These are phyloP conservation scores for Candida frijolesensis DNA, from an alignment of 1,139 yeast species.

Conservation along the genomic window DNA sequence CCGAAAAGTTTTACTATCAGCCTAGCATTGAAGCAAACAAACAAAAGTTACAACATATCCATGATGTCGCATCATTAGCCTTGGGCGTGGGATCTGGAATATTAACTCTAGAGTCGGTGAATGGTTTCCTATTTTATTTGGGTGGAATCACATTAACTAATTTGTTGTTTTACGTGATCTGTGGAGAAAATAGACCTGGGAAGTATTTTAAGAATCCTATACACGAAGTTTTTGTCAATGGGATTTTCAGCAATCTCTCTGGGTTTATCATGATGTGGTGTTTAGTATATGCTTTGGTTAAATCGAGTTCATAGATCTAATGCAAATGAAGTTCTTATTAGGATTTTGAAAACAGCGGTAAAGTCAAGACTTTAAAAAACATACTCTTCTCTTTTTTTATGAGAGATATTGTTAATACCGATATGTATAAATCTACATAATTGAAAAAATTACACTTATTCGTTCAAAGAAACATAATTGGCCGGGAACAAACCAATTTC, in stretches of 20 bases:
- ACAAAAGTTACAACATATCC: conserved; percentile 51
- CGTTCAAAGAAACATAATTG: conserved; percentile 64
- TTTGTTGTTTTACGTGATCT: conserved; percentile 38
- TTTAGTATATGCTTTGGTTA: conserved; percentile 66
- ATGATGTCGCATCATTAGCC: conserved; percentile 66
- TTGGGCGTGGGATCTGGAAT: conserved; percentile 77
- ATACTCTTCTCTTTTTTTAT: background rate
- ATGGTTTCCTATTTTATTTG: conserved; percentile 64
- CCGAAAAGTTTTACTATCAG: conserved; percentile 17
- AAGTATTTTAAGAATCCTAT: conserved; percentile 57
- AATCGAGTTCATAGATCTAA: conserved; percentile 18
- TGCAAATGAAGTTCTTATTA: background rate
- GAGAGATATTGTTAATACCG: background rate
- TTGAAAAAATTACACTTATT: conserved; percentile 14
- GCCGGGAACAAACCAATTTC: conserved; percentile 88
- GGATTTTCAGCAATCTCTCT: conserved; percentile 59
- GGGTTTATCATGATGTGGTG: conserved; percentile 88
- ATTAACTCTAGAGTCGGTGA: conserved; percentile 62
- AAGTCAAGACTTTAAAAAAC: background rate
- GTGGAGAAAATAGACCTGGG: conserved; percentile 45
- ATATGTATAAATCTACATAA: background rate
- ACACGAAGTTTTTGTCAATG: conserved; percentile 56
- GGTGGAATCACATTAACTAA: conserved; percentile 50
- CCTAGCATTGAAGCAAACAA: conserved; percentile 36
- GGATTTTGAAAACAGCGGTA: background rate